A percentile compares a stretch with the other conserved stretches of the same genome.
These are phyloP conservation scores for Citrullus amarus DNA, from an alignment of 306 rosid species.

Conservation along the genomic window DNA sequence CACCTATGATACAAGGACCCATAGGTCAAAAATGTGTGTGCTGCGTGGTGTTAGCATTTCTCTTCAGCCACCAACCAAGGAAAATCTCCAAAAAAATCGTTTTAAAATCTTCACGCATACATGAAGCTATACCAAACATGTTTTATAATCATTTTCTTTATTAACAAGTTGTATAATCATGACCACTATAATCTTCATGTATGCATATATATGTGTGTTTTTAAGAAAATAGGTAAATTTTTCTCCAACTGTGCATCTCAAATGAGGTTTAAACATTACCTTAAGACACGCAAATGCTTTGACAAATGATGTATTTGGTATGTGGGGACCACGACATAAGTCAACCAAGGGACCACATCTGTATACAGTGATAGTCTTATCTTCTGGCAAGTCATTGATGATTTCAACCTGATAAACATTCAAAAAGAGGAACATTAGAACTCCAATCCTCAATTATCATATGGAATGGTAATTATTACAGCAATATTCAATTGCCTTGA, in stretches of 20 bases:
- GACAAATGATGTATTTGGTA: slow-evolving; percentile 94
- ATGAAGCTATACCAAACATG: not conserved
- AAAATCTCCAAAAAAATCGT: not conserved
- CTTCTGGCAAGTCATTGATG: slow-evolving; percentile 85
- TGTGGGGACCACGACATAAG: slow-evolving; percentile 96
- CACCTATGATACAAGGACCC: not conserved
- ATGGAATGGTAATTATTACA: slow-evolving; percentile 1
- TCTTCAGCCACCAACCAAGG: not conserved
- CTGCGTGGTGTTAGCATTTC: not conserved
- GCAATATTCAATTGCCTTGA: slow-evolving; percentile 48
- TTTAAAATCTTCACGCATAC: not conserved
- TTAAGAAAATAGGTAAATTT: not conserved
- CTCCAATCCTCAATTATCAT: not conserved
- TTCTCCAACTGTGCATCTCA: slow-evolving; percentile 1
- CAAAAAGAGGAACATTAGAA: not conserved
- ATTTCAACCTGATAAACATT: slow-evolving; percentile 60
- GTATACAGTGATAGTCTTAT: slow-evolving; percentile 87
- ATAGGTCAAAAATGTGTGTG: not conserved
- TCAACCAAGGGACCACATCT: slow-evolving; percentile 96
- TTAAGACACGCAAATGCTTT: slow-evolving; percentile 82
- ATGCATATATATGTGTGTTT: not conserved
- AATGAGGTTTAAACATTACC: slow-evolving; percentile 26
- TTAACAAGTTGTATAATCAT: not conserved
- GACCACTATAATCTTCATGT: not conserved
- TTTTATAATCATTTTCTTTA: not conserved